Conservation (phyloP, 2,329 filamentous ascomycete genomes). For the Monilinia laxa region DNA sequence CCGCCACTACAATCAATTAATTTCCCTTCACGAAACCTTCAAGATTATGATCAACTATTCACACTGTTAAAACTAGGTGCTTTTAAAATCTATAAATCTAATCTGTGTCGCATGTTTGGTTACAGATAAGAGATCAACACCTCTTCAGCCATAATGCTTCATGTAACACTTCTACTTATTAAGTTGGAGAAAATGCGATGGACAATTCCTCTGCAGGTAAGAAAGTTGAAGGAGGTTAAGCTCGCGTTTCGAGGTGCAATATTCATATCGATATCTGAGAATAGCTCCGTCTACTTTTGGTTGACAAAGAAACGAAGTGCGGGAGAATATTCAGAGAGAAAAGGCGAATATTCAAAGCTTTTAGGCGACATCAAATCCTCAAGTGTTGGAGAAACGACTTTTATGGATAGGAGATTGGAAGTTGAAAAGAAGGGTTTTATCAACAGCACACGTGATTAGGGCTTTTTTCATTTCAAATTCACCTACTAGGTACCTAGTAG, state of each 20-base stretch:
- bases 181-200: neutral
- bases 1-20: neutral
- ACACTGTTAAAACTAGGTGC: too few species aligned
- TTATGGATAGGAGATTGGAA: neutral
- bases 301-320: neutral
- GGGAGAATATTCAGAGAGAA: neutral
- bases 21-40: neutral
- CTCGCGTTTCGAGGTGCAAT: neutral
- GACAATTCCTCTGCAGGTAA: neutral
- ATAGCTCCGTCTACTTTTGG: neutral
- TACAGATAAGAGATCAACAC: too few species aligned
- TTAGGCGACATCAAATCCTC: neutral
- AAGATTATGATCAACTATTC: too few species aligned
- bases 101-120: too few species aligned
- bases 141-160: neutral
- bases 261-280: neutral
- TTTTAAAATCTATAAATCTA: too few species aligned
- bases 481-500: neutral
- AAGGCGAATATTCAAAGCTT: neutral
- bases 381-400: neutral
- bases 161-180: neutral
- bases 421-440: neutral
- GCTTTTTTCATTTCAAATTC: neutral
- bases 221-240: neutral
- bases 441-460: neutral